Conservation (phyloP, 768 basidiomycete species). For the Sporobolomyces roseus region DNA sequence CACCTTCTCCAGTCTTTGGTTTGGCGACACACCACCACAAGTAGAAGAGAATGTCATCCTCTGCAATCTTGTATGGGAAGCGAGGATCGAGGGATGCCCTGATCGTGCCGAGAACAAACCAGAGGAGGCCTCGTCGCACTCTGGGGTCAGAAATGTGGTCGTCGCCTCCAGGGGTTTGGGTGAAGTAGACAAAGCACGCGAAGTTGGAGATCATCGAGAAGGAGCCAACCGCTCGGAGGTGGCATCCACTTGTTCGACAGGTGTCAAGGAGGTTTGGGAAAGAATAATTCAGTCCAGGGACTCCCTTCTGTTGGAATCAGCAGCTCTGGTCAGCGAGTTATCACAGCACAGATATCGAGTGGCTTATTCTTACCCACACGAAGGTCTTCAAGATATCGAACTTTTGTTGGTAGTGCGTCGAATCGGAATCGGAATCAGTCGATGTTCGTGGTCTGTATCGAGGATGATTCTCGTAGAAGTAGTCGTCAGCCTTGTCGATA, state of each 20-base stretch:
- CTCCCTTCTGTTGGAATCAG: no score
- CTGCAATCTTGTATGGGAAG: not conserved
- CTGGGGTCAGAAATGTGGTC: no score
- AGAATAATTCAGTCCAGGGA: not conserved
- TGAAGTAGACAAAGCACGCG: no score
- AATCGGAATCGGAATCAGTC: not conserved
- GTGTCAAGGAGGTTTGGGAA: not conserved
- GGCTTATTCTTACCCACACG: no score
- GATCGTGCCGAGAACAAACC: not conserved
- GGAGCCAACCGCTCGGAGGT: conserved; percentile 7
- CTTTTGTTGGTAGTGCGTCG: no score
- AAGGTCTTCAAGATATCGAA: no score
- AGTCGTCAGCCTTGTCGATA: not conserved
- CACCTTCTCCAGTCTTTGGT: not conserved
- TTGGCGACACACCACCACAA: conserved; percentile 25
- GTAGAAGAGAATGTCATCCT: conserved; percentile 24
- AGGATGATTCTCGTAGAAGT: not conserved
- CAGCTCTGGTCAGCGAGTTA: no score
- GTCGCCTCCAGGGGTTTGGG: no score
- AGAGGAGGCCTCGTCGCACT: no score
- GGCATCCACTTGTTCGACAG: no score
- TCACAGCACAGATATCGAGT: no score
- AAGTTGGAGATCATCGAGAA: conserved; percentile 23
- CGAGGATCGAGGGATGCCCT: not conserved
- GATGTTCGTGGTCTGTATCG: not conserved